Evolutionary conservation across 179 eudicot species (phyloP).

Genomic region (Amaranthus tricolor): DNA sequence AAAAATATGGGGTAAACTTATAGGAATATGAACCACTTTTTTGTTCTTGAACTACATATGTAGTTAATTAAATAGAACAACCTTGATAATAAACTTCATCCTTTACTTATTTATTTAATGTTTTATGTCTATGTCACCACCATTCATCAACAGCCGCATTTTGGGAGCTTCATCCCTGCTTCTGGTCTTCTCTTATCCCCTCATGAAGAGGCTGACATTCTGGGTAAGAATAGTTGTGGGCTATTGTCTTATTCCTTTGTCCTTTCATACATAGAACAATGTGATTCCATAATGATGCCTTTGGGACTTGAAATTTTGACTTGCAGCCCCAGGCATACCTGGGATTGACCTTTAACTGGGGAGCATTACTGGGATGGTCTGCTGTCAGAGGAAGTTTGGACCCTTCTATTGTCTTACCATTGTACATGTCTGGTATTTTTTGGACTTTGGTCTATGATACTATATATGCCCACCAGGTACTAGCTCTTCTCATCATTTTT

Average conservation of each 20-base stretch:
- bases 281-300: conserved; percentile 21
- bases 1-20: not conserved
- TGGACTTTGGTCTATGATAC: conserved; percentile 98
- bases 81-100: not conserved
- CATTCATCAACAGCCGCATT: conserved; percentile 50
- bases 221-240: conserved; percentile 53
- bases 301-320: conserved; percentile 22
- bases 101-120: not conserved
- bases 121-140: not conserved
- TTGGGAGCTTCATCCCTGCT: conserved; percentile 95
- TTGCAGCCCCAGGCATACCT: conserved; percentile 96
- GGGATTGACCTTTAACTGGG: conserved; percentile 97
- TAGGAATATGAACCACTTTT: not conserved
- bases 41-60: not conserved
- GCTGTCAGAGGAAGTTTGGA: conserved; percentile 86
- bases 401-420: conserved; percentile 71
- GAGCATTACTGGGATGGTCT: conserved; percentile 97
- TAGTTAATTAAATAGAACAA: not conserved
- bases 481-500: conserved; percentile 1
- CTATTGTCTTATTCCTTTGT: not conserved
- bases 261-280: not conserved
- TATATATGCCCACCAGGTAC: conserved; percentile 97
- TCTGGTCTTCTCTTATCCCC: conserved; percentile 88
- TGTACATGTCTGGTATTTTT: conserved; percentile 83
- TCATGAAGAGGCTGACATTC: conserved; percentile 96